A percentile compares a stretch with the other conserved stretches of the same genome.
Conservation (phyloP, 345 rosid species). For the Leavenworthia alabamica region DNA sequence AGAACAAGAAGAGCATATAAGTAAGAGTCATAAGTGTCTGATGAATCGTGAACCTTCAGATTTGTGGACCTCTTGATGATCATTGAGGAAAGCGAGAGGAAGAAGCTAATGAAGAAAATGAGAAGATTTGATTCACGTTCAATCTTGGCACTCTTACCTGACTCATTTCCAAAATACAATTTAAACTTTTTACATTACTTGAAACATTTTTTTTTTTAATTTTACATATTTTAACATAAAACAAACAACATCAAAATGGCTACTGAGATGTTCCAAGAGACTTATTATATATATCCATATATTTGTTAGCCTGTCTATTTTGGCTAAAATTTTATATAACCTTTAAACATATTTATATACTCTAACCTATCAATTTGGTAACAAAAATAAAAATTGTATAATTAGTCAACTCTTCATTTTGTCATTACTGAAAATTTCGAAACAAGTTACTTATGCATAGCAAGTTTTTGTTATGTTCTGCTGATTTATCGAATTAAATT, state of each 20-base stretch:
- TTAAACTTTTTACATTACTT: background rate
- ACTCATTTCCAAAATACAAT: no score
- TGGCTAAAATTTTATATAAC: background rate
- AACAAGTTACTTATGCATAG: background rate
- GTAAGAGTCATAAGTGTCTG: no score
- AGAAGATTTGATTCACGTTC: no score
- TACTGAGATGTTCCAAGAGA: background rate
- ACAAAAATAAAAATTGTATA: background rate
- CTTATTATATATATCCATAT: background rate
- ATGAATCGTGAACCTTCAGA: no score
- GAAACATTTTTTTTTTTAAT: background rate
- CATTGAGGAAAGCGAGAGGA: no score
- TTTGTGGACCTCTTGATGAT: no score
- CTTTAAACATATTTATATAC: background rate
- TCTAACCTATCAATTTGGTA: background rate
- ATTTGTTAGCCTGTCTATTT: background rate
- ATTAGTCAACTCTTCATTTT: slow-evolving; percentile 10
- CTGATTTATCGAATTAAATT: background rate
- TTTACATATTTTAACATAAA: background rate
- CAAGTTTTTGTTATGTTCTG: background rate
- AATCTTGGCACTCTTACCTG: no score
- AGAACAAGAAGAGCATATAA: no score
- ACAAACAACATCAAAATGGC: background rate
- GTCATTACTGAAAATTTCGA: background rate
- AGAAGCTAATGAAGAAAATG: no score